phyloP scores from a whole-genome alignment of 176 grass and related monocot genomes.

The Pharus latifolius region DNA sequence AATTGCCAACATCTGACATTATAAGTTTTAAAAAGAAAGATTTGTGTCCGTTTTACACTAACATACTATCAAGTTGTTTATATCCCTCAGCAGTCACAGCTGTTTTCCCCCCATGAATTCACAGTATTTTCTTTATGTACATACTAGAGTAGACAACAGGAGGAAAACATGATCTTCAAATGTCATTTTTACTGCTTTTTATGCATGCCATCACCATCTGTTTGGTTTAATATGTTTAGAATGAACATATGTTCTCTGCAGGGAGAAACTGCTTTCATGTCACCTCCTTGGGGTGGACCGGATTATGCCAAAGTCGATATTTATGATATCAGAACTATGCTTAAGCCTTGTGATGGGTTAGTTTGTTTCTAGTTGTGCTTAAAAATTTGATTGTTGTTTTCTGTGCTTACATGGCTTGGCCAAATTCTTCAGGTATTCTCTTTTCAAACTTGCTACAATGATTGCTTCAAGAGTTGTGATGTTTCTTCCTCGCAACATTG shows the following conservation, averaged over 20 bases:
- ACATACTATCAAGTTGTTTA: not conserved
- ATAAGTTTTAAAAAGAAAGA: not conserved
- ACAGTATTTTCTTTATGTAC: not conserved
- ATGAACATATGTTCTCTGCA: conserved; percentile 16
- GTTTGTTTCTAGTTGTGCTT: not conserved
- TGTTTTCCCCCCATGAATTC: not conserved
- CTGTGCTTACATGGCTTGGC: not conserved
- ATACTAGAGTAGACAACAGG: not conserved
- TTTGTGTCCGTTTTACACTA: not conserved
- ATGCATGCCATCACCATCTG: not conserved
- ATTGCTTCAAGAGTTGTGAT: conserved; percentile 85
- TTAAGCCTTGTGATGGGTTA: conserved; percentile 90
- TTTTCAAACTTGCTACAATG: conserved; percentile 59
- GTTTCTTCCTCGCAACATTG: conserved; percentile 86
- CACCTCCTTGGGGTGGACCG: conserved; percentile 95
- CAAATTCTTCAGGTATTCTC: conserved; percentile 42
- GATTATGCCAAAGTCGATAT: conserved; percentile 71
- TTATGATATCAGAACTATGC: conserved; percentile 82
- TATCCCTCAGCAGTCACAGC: not conserved
- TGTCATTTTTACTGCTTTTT: not conserved
- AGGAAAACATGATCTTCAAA: not conserved
- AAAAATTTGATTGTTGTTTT: not conserved
- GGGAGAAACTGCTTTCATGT: conserved; percentile 83
- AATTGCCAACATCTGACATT: not conserved
- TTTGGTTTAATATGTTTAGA: conserved; percentile 6